Evolutionary conservation across 192 early-diverging fungal species (phyloP).

Genomic region (Backusella parvicylindrica): DNA sequence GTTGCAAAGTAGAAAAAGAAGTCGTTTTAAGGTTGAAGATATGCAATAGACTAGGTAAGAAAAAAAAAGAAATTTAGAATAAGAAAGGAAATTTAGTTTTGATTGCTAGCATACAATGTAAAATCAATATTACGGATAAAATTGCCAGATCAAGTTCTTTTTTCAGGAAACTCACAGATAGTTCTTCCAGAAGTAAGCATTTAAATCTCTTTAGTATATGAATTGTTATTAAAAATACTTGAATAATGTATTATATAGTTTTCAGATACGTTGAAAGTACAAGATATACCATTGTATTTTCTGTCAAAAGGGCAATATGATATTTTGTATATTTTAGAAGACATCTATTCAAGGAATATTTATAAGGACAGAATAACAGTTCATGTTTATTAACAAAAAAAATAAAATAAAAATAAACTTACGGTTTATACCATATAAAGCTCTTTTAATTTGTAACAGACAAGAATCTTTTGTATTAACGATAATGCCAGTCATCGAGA

Average conservation of each 20-base stretch:
- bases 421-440: too few species aligned
- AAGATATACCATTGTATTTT: conserved; percentile 43
- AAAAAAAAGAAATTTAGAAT: too few species aligned
- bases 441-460: too few species aligned
- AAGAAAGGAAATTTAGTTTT: too few species aligned
- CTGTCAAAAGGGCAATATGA: conserved; percentile 50
- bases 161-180: neutral
- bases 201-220: neutral
- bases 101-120: neutral
- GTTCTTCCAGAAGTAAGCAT: neutral
- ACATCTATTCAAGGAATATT: conserved; percentile 43
- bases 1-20: conserved; percentile 13
- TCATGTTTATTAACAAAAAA: neutral
- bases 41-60: neutral
- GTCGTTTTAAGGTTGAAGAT: neutral
- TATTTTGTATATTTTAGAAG: conserved; percentile 53
- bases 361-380: conserved; percentile 4
- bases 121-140: neutral
- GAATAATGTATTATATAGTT: neutral
- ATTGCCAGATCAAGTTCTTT: neutral
- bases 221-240: neutral
- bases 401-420: too few species aligned
- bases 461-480: too few species aligned
- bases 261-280: neutral
- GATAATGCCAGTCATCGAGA: too few species aligned